Evolutionary conservation across 768 basidiomycete species (phyloP), one percentile per base, ranked within the genome.

Genomic region (Cyclocybe cylindracea): DNA sequence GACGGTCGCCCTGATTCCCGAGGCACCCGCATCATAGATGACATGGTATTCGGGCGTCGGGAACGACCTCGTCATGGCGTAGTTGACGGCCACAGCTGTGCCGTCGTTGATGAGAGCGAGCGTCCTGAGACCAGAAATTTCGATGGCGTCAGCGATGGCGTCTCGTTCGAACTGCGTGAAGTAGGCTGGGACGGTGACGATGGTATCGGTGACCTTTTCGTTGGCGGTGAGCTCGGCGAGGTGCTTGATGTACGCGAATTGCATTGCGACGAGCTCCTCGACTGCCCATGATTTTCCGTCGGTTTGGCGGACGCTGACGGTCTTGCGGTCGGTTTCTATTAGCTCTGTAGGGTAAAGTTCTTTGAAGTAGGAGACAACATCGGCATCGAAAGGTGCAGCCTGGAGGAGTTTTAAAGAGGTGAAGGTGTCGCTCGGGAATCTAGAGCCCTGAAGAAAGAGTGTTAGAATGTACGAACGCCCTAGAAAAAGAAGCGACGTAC

Each of bases 41-140:
- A 99, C 70, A 65, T 98, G 95, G 66, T 87, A 83, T 63, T 95
- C 89, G 0, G 85, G 84, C 2, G 72, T 73, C 0, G 87, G 73
- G 76, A 98, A 98, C 2, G 84, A 78, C 43, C 96, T 84, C 2
- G 94, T 94, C 94, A 98, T 97, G 39, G 97, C 97, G 64, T 91
- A 99, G 74, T 99, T 99, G 59, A 98, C 80, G 10, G 94, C 97
- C n/a, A 95, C 88, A 2, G 94, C 92, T 0, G 91, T 85, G 24
- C 96, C 96, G 60, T 99, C 97, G 59, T 94, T 89, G 47, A 99
- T 82, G 52, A 98, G 77, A 0, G 91, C 86, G 32, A 98, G 74
- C 1, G 89, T 86, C 24, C 82, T 82, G 41, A 99, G 72, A 2
- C 95, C 97, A 11, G 94, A 85, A 40, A 98, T 84, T 63, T 97